Base-by-base conservation (phyloP, 1,284 basidiomycete species). In the Trichosporon sp. region DNA sequence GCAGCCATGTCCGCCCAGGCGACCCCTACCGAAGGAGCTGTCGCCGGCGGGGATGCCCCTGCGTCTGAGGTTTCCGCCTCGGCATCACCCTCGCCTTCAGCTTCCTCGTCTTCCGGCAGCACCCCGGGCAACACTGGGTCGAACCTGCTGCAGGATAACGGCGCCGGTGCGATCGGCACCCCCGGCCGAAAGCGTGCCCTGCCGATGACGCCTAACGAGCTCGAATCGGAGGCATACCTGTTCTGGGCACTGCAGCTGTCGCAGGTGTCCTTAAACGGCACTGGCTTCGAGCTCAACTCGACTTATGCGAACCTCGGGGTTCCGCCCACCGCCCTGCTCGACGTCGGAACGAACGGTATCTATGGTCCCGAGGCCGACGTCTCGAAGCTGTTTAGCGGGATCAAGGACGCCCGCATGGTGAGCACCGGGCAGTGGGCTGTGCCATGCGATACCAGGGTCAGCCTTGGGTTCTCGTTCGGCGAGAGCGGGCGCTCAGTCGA, bases 281-380 rank as follows among this genome's bases (percentile, higher is more conserved):
- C 86, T 2, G 76, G 77, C 5, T 73, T 92, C 6, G 82, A 83
- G 0, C 87, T 91, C 6, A 82, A 86, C 47, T 89, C 92, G 12
- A 90, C 90, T 0, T 93, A 92, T 79, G 85, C 89, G 15, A 84
- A 85, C 35, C 80, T 87, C 2, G 85, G 84, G 13, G 86, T 88
- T 70, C 80, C 79, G 0, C 89, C 92, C 0, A 78, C 93, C 21
- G 92, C 92, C 0, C 82, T 94, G 62, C 84, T 95, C 67, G 92
- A 95, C 78, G 85, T 90, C 87, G 93, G 93, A 18, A 87, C 89
- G 13, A 83, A 88, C 64, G 92, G 92, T 2, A 87, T 95, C 58
- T 91, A 89, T 76, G 93, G 92, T 0, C 92, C 93, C 9, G 89
- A 89, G 75, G 87, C 89, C 79, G 92, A 93, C 81, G 92, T 95